Conservation (phyloP, 2,329 filamentous ascomycete species). For the Rhexocercosporidium sp. region DNA sequence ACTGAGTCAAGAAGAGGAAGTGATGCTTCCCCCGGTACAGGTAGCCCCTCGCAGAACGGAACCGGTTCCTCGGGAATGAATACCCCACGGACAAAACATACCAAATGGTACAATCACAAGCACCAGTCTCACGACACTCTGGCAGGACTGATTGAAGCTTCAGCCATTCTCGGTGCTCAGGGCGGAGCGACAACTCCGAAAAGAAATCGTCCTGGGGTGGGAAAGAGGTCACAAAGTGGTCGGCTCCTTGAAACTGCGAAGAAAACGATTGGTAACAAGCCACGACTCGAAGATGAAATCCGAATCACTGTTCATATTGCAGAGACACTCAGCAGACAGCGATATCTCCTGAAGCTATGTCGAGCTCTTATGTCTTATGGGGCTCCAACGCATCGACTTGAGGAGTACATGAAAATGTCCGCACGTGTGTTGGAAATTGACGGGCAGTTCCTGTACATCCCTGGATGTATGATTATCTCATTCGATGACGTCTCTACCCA, state of each 20-base stretch:
- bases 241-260: constrained; percentile 34
- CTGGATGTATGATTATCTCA: constrained; percentile 92
- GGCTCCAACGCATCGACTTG: constrained; percentile 87
- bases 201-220: constrained; percentile 36
- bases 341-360: constrained; percentile 84
- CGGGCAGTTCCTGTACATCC: constrained; percentile 87
- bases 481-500: constrained; percentile 79
- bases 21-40: constrained; percentile 43
- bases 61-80: constrained; percentile 46
- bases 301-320: constrained; percentile 65
- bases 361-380: constrained; percentile 88
- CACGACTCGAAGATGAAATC: constrained; percentile 44
- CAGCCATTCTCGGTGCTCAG: constrained; percentile 56
- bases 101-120: constrained; percentile 47
- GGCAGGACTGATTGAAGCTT: constrained; percentile 59
- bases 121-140: constrained; percentile 52
- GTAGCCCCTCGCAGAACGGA: constrained; percentile 40
- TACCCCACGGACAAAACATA: constrained; percentile 37
- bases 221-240: constrained; percentile 35
- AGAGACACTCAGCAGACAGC: constrained; percentile 76
- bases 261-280: constrained; percentile 31
- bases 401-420: constrained; percentile 91
- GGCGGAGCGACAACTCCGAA: constrained; percentile 49
- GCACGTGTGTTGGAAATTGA: constrained; percentile 88
- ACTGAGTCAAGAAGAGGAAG: constrained; percentile 39